Evolutionary conservation across 1,284 basidiomycete species (phyloP).

Genomic region (Irpex sp.): DNA sequence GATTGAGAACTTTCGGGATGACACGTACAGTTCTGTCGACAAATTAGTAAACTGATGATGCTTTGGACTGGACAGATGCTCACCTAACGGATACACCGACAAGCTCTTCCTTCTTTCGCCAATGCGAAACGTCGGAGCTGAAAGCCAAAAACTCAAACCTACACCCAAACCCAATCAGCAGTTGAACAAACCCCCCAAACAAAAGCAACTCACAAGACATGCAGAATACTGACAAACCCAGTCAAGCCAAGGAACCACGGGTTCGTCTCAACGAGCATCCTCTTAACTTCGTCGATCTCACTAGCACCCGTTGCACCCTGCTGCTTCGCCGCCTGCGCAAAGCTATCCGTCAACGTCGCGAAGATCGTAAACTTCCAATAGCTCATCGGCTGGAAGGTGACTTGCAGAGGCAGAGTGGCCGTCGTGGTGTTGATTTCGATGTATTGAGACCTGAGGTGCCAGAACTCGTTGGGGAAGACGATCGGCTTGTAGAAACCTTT

Average conservation of each 20-base stretch:
- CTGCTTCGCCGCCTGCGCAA: slow-evolving; percentile 76
- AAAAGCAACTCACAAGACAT: slow-evolving; percentile 63
- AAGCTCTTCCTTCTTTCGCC: slow-evolving; percentile 88
- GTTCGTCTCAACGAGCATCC: slow-evolving; percentile 92
- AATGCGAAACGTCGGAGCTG: slow-evolving; percentile 90
- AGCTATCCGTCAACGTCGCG: slow-evolving; percentile 74
- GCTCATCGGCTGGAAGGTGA: slow-evolving; percentile 82
- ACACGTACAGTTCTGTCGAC: slow-evolving; percentile 36
- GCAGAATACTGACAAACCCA: slow-evolving; percentile 78
- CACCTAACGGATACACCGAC: slow-evolving; percentile 80
- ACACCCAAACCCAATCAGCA: background rate
- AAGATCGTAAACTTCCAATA: slow-evolving; percentile 85
- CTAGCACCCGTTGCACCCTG: slow-evolving; percentile 50
- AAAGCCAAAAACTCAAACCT: slow-evolving; percentile 95
- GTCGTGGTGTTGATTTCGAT: slow-evolving; percentile 78
- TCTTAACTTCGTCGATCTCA: slow-evolving; percentile 90
- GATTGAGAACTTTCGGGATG: background rate
- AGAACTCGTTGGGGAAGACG: slow-evolving; percentile 93
- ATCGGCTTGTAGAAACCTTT: slow-evolving; percentile 79
- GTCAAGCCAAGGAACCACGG: slow-evolving; percentile 85
- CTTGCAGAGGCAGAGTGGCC: slow-evolving; percentile 66
- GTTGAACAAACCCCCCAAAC: background rate
- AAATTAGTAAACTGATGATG: background rate
- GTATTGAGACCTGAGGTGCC: slow-evolving; percentile 78
- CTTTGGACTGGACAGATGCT: slow-evolving; percentile 10